These are phyloP conservation scores for Wallacemonas collosoma DNA, from an alignment of 208 protist genomes.

Conservation along the genomic window DNA sequence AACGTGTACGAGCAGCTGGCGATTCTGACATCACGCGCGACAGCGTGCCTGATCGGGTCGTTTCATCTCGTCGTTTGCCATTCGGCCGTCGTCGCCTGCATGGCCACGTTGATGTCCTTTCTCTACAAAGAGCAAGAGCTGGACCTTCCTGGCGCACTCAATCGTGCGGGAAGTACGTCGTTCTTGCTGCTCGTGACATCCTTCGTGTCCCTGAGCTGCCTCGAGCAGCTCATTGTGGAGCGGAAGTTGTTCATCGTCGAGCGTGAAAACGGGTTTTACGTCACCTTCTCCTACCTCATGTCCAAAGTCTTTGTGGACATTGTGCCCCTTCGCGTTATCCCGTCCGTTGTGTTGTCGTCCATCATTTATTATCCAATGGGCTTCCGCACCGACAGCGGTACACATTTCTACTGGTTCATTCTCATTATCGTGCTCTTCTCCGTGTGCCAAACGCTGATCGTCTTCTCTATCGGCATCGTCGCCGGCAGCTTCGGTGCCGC, in stretches of 20 bases:
- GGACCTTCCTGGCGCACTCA: conserved; percentile 85
- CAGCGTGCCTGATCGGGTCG: conserved; percentile 65
- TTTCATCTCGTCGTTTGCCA: conserved; percentile 87
- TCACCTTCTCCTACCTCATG: conserved; percentile 84
- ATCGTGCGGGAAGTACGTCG: conserved; percentile 82
- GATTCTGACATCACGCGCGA: conserved; percentile 72
- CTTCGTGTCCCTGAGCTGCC: conserved; percentile 85
- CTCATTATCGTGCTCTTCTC: conserved; percentile 85
- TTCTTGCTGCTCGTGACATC: conserved; percentile 87
- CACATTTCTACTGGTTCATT: conserved; percentile 90
- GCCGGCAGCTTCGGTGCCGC: conserved; percentile 77
- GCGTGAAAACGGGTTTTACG: conserved; percentile 89
- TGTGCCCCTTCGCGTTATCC: conserved; percentile 84
- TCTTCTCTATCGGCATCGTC: conserved; percentile 84
- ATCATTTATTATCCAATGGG: conserved; percentile 94
- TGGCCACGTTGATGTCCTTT: conserved; percentile 78
- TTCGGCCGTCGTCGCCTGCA: conserved; percentile 67
- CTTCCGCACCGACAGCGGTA: conserved; percentile 75
- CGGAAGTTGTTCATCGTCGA: conserved; percentile 89
- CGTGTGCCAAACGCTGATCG: conserved; percentile 75
- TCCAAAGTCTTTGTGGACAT: conserved; percentile 92
- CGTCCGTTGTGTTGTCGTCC: conserved; percentile 77
- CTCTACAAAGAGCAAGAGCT: conserved; percentile 83
- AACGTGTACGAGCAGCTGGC: conserved; percentile 86
- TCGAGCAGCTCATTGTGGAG: conserved; percentile 89